phyloP scores from a whole-genome alignment of 768 basidiomycete genomes.

The Hypholoma fasciculare region DNA sequence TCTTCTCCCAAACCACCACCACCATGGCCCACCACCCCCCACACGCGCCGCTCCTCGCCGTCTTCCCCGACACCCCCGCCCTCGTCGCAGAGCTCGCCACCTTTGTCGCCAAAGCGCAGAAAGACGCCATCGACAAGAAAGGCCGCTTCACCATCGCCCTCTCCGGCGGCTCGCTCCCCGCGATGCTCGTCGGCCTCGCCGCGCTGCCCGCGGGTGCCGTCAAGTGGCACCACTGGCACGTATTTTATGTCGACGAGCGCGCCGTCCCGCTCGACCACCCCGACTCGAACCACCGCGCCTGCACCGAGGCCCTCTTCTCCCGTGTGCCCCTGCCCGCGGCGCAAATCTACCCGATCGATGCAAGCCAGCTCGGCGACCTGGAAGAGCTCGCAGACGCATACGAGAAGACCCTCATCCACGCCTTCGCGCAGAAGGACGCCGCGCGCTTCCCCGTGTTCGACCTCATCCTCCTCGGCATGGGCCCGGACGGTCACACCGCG shows the following conservation, averaged over 20 bases:
- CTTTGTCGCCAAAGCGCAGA: constrained; percentile 87
- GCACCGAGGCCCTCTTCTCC: constrained; percentile 71
- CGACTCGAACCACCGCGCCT: constrained; percentile 90
- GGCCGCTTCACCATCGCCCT: constrained; percentile 91
- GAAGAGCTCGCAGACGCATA: constrained; percentile 83
- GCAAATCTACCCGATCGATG: constrained; percentile 87
- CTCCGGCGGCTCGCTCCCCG: constrained; percentile 91
- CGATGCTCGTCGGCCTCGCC: constrained; percentile 74
- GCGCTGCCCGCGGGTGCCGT: constrained; percentile 47
- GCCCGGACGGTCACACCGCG: constrained; percentile 97
- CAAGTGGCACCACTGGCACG: constrained; percentile 97
- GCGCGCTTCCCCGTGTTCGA: constrained; percentile 98
- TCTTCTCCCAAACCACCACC: constrained; percentile 14
- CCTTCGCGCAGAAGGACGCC: constrained; percentile 90
- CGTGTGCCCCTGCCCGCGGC: constrained; percentile 75
- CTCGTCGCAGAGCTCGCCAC: constrained; percentile 71
- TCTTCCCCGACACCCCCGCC: constrained; percentile 56
- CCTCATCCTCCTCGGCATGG: constrained; percentile 94
- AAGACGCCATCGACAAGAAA: constrained; percentile 85
- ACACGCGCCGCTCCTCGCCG: constrained; percentile 68
- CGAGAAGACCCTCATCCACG: constrained; percentile 80
- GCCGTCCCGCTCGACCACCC: constrained; percentile 89
- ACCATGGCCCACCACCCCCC: constrained; percentile 47
- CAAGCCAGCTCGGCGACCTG: constrained; percentile 61
- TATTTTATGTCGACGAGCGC: constrained; percentile 97